Conservation (phyloP, 441 rosid genomes). For the Biscutella auriculata region DNA sequence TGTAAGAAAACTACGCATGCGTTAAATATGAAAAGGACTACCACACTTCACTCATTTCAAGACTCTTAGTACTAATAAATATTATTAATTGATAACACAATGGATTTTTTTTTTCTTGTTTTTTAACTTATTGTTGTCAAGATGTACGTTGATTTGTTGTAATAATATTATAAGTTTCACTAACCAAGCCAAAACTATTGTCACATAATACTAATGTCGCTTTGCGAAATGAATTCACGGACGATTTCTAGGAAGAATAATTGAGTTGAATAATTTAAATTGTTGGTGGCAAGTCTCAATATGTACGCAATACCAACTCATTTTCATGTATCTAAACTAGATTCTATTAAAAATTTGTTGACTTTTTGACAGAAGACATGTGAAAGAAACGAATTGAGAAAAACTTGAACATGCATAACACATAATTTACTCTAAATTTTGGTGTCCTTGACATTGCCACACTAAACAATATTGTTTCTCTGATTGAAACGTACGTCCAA, state of each 20-base stretch:
- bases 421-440: too few species aligned
- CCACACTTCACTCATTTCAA: constrained; percentile 1
- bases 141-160: not conserved
- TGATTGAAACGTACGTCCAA: too few species aligned
- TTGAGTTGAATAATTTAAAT: constrained; percentile 14
- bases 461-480: too few species aligned
- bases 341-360: too few species aligned
- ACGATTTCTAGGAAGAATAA: constrained; percentile 11
- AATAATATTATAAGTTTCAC: not conserved
- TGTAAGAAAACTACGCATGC: constrained; percentile 14
- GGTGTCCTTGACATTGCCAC: too few species aligned
- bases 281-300: not conserved
- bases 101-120: not conserved
- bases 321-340: too few species aligned
- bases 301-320: not conserved
- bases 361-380: too few species aligned
- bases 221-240: not conserved
- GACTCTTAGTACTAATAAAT: not conserved
- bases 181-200: not conserved
- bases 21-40: constrained; percentile 9
- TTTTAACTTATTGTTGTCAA: not conserved
- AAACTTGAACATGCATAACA: too few species aligned
- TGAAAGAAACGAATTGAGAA: too few species aligned
- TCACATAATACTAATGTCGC: constrained; percentile 1
- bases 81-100: too few species aligned